Percentiles rank a stretch among this genome's conserved stretches.
These are phyloP conservation scores for Fraxinus nigra DNA, from an alignment of 305 asterid genomes.

Conservation along the genomic window DNA sequence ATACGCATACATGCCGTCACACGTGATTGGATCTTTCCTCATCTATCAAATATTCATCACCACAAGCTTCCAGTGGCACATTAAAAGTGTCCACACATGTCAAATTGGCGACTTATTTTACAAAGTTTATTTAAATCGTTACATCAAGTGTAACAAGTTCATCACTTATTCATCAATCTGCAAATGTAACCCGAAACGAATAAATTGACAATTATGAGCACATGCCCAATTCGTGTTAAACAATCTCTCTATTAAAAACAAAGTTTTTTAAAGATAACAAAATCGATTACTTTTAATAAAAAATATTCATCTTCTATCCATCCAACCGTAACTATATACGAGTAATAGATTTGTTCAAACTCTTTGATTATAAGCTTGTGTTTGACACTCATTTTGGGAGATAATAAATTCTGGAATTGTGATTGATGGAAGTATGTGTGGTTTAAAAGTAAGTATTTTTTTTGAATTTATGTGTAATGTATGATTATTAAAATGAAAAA, in stretches of 20 bases:
- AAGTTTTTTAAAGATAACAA: not conserved
- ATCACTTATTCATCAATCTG: not conserved
- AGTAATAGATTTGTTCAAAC: too few species aligned
- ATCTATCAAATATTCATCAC: not conserved
- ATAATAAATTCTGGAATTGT: too few species aligned
- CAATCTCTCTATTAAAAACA: not conserved
- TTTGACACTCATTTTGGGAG: too few species aligned
- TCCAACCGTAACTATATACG: too few species aligned
- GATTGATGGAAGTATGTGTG: too few species aligned
- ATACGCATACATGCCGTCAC: not conserved
- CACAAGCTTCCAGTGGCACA: not conserved
- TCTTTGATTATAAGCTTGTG: too few species aligned
- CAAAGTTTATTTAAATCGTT: not conserved
- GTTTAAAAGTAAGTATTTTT: too few species aligned
- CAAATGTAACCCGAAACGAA: too few species aligned
- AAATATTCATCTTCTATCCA: too few species aligned
- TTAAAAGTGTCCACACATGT: not conserved
- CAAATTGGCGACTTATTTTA: not conserved
- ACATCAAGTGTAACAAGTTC: not conserved
- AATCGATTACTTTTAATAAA: not conserved
- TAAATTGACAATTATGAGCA: not conserved
- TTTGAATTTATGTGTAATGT: too few species aligned
- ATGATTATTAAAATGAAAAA: too few species aligned
- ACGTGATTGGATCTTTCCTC: not conserved
- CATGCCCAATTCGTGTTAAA: not conserved